Evolutionary conservation across 805 yeast species (phyloP), one percentile per base, ranked within the genome.

Genomic region (Torulaspora gathmanii): DNA sequence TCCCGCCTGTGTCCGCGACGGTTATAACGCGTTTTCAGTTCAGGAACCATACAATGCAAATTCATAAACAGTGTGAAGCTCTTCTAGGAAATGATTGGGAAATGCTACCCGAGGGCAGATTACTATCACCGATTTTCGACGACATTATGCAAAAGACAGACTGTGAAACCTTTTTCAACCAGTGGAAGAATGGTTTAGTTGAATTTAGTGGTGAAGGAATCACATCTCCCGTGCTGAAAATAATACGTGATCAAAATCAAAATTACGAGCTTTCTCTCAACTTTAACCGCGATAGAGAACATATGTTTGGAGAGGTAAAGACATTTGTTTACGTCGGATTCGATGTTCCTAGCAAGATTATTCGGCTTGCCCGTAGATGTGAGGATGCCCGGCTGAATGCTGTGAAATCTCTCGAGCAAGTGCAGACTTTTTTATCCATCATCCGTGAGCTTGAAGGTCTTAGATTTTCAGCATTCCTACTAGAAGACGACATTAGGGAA

Each of bases 21-120:
- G 55, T 82, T 4, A 57, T 75, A 1, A 77, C 83, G 79, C 74
- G 74, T 10, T 67, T 64, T n/a, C 82, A 80, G 52, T 65, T 79
- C 2, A 71, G 69, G 28, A 51, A 61, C 20, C 75, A 75, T 39
- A 56, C 81, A 2, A 61, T 64, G 3, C 60, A 64, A 19, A 58
- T 80, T n/a, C 55, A 70, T 26, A 52, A 59, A 3, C 69, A 78
- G 25, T 62, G 82, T 6, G 78, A 75, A 35, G 60, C 70, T 10
- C 70, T 82, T 3, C 64, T 83, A 6, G 86, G 89, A 0, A 57
- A 69, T 13, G 78, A 79, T 6, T 83, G 90, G 90, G 65, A 61
- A 16, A 64, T 70, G 8, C 79, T 77, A 46, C 75, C 82, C 2
- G 88, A 82, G 42, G 96, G 96, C 0, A 74, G 72, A 42, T 77